Percentiles rank a stretch among this genome's conserved stretches.
phyloP scores from a whole-genome alignment of 2,329 filamentous ascomycete genomes.

The Aspergillus sojae region DNA sequence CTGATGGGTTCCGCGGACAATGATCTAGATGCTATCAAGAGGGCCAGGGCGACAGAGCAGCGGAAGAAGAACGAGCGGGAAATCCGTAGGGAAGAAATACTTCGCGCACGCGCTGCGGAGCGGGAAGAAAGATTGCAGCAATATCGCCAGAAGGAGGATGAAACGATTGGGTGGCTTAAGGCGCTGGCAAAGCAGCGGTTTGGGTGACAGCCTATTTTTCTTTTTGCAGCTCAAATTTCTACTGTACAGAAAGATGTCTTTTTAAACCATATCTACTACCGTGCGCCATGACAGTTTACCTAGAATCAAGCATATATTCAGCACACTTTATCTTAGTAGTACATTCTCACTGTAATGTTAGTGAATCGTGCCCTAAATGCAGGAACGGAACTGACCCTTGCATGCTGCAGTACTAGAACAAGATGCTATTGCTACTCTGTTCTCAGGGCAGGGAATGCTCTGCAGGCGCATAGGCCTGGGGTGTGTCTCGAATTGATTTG shows the following conservation, averaged over 20 bases:
- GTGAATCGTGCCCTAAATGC: neutral
- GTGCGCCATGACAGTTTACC: neutral
- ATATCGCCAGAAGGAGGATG: constrained; percentile 76
- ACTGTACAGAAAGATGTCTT: neutral
- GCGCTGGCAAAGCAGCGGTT: constrained; percentile 78
- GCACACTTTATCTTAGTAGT: neutral
- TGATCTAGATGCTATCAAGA: constrained; percentile 64
- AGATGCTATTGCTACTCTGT: neutral
- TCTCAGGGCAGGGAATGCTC: neutral
- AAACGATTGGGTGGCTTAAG: constrained; percentile 79
- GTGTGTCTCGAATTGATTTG: neutral
- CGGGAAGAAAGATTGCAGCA: constrained; percentile 73
- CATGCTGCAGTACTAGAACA: neutral
- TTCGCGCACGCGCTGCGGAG: constrained; percentile 74
- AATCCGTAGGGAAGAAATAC: constrained; percentile 76
- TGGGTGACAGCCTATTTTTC: constrained; percentile 50
- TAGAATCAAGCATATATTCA: neutral
- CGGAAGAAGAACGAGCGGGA: constrained; percentile 82
- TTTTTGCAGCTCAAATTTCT: neutral
- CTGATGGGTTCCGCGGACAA: constrained; percentile 70
- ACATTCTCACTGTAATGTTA: neutral
- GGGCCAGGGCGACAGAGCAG: constrained; percentile 65
- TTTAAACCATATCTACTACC: neutral
- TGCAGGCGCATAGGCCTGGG: neutral
- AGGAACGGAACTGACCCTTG: neutral